phyloP scores from a whole-genome alignment of 78 protist species.

The Andalucia godoyi region DNA sequence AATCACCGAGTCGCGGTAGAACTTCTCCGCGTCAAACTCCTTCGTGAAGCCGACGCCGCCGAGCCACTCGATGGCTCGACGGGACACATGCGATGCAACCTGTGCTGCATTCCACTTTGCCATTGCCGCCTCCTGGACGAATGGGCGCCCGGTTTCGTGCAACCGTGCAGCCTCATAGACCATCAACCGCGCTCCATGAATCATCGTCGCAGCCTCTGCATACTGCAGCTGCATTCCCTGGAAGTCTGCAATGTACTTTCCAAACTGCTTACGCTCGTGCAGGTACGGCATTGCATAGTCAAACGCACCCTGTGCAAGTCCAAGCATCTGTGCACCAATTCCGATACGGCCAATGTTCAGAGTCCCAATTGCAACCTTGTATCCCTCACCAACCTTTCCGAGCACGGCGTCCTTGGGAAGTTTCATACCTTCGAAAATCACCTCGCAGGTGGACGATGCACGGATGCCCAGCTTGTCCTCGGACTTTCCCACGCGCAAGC shows the following conservation, averaged over 20 bases:
- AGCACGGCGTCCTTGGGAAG: constrained; percentile 46
- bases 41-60: constrained; percentile 93
- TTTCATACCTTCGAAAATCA: constrained; percentile 53
- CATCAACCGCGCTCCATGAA: constrained; percentile 71
- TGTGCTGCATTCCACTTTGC: constrained; percentile 80
- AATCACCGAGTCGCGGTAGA: constrained; percentile 64
- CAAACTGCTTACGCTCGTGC: constrained; percentile 69
- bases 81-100: constrained; percentile 46
- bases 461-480: constrained; percentile 89
- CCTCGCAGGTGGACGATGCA: constrained; percentile 76
- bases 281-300: constrained; percentile 74
- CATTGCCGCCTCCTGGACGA: constrained; percentile 79
- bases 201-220: constrained; percentile 60
- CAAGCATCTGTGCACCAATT: constrained; percentile 88
- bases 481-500: constrained; percentile 70
- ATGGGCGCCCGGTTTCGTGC: constrained; percentile 59
- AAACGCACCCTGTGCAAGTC: constrained; percentile 86
- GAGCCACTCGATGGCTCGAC: constrained; percentile 53
- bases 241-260: constrained; percentile 41
- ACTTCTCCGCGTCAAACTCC: constrained; percentile 78
- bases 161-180: constrained; percentile 77
- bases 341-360: constrained; percentile 92
- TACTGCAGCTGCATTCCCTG: constrained; percentile 65
- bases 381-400: constrained; percentile 77
- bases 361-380: constrained; percentile 83